phyloP scores from a whole-genome alignment of 352 stramenopile species.

The Globisporangium viniferum region DNA sequence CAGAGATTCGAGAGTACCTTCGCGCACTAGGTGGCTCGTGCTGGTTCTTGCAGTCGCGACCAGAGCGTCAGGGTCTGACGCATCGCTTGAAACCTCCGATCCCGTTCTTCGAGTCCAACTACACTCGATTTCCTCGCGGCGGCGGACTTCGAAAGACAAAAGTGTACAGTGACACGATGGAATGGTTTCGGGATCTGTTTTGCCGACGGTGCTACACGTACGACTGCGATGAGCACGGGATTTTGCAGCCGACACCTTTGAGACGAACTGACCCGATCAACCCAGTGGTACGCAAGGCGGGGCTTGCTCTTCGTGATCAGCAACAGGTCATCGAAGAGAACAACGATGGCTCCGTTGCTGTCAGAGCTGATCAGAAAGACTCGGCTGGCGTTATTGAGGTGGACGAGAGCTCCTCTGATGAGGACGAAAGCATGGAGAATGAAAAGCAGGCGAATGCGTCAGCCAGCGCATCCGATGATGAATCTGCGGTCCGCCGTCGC shows the following conservation, averaged over 20 bases:
- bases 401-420: conserved; percentile 19
- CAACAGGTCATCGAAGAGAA: conserved; percentile 5
- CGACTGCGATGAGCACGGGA: conserved; percentile 89
- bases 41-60: conserved; percentile 34
- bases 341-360: neutral
- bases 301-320: conserved; percentile 23
- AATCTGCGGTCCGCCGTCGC: conserved; percentile 29
- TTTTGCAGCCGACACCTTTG: conserved; percentile 51
- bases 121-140: conserved; percentile 25
- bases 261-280: conserved; percentile 53
- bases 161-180: conserved; percentile 53
- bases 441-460: conserved; percentile 23
- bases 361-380: neutral
- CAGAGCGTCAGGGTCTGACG: conserved; percentile 18
- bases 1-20: conserved; percentile 12
- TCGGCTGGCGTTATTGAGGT: conserved; percentile 24
- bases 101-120: conserved; percentile 55
- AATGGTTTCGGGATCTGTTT: conserved; percentile 86
- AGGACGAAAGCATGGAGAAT: conserved; percentile 14
- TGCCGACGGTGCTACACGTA: conserved; percentile 90
- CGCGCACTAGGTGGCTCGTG: conserved; percentile 11
- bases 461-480: conserved; percentile 23
- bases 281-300: conserved; percentile 38
- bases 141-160: conserved; percentile 37
- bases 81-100: conserved; percentile 41